Evolutionary conservation across 345 rosid genomes (phyloP), one percentile per base, ranked within the genome.

Genomic region (Punica granatum): DNA sequence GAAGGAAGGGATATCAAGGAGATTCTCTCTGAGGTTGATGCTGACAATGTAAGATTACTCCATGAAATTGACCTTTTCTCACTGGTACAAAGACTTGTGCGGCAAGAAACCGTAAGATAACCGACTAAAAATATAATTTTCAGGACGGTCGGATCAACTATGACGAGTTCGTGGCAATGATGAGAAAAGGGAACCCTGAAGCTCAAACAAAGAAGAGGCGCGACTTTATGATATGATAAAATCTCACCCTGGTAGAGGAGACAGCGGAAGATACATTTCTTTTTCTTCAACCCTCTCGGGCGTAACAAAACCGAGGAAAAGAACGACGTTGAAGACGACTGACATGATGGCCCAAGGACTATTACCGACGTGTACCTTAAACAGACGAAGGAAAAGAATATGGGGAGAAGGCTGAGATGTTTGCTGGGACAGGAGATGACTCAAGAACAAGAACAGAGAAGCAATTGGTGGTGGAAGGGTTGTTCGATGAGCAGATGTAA

Each of bases 101-200:
- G 33, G 28, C 49, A 62, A 14, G 39, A 25, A 60, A 60, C 31
- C 28, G n/a, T 16, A 10, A 12, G 4, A 31, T 32, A 3, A 66
- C 13, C 36, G 48, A 5, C 26, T 44, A 64, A 26, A 48, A 10
- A 19, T 48, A 4, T 51, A 1, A 46, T 37, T 68, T 74, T 65
- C 80, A 94, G 95, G 99, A 91, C 76, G 97, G 97, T 3, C 75
- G 88, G 66, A 89, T 94, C 72, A 89, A 91, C 80, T 94, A 94
- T 25, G 96, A 91, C 33, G 99, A 94, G 69, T 94, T 94, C 49
- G 97, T 88, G 70, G 95, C 96, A 3, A 94, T 94, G 97, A 94
- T 94, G 99, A 84, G 83, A 76, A 94, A 91, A 88, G 99, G 96
- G 71, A 94, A 86, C 74, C 90, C 87, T 0, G 96, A 89, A 65